A percentile compares a stretch with the other conserved stretches of the same genome.
phyloP scores from a whole-genome alignment of 73 alveolate genomes.

The Tetrahymena malaccensis region DNA sequence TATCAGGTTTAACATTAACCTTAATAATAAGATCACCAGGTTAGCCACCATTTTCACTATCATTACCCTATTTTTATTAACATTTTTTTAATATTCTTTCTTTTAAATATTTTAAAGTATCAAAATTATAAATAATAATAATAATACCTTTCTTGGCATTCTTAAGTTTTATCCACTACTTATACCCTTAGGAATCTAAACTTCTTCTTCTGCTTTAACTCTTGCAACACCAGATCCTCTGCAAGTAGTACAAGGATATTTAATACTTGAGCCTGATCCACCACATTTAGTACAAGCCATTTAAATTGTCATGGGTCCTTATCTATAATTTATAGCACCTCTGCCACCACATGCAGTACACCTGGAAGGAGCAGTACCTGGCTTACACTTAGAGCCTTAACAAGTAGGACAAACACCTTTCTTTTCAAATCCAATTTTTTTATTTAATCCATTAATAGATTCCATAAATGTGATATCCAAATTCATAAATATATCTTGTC shows the following conservation, averaged over 20 bases:
- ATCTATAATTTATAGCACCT: conserved; percentile 53
- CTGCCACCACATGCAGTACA: conserved; percentile 78
- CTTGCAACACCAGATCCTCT: conserved; percentile 52
- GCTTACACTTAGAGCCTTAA: conserved; percentile 69
- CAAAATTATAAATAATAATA: neutral
- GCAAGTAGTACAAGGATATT: conserved; percentile 69
- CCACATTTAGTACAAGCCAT: conserved; percentile 62
- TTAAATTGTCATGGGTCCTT: conserved; percentile 77
- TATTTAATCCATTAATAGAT: conserved; percentile 69
- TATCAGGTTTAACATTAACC: conserved; percentile 57
- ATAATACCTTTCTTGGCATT: conserved; percentile 45
- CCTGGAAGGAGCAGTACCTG: conserved; percentile 75
- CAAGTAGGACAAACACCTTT: conserved; percentile 65
- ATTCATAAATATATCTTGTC: conserved; percentile 49
- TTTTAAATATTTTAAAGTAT: neutral
- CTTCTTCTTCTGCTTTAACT: conserved; percentile 45
- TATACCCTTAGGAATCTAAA: conserved; percentile 82
- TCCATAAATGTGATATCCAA: conserved; percentile 71
- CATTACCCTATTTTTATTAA: conserved; percentile 37
- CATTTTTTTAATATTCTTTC: neutral
- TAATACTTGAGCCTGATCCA: conserved; percentile 68
- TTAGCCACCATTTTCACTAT: conserved; percentile 54
- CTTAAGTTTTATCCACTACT: conserved; percentile 63
- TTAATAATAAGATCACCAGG: conserved; percentile 73
- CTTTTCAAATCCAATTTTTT: conserved; percentile 45